phyloP scores from a whole-genome alignment of 2,329 filamentous ascomycete genomes.

The Didymella exigua region DNA sequence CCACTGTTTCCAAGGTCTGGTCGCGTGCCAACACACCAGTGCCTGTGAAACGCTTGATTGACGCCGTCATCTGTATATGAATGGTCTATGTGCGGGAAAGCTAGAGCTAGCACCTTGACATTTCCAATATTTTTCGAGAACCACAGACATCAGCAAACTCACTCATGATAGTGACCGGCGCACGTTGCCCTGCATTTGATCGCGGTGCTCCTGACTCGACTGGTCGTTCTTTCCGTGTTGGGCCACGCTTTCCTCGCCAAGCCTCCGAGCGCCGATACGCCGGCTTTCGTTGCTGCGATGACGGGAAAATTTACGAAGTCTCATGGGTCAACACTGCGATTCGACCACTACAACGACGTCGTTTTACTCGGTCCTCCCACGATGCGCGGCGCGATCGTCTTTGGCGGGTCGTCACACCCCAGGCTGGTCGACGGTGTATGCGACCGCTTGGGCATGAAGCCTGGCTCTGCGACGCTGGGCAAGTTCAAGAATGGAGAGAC shows the following conservation, averaged over 20 bases:
- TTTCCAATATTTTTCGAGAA: background rate
- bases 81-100: background rate
- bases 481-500: slow-evolving; percentile 75
- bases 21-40: slow-evolving; percentile 42
- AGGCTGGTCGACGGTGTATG: slow-evolving; percentile 68
- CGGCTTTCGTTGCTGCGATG: slow-evolving; percentile 24
- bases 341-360: slow-evolving; percentile 38
- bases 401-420: slow-evolving; percentile 70
- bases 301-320: slow-evolving; percentile 32
- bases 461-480: slow-evolving; percentile 64
- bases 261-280: slow-evolving; percentile 12
- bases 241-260: slow-evolving; percentile 9
- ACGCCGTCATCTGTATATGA: slow-evolving; percentile 1
- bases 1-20: slow-evolving; percentile 22
- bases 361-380: slow-evolving; percentile 46
- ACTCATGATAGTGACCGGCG: background rate
- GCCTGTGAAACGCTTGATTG: slow-evolving; percentile 27
- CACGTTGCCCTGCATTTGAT: slow-evolving; percentile 1
- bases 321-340: slow-evolving; percentile 23
- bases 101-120: background rate
- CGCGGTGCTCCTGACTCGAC: slow-evolving; percentile 6
- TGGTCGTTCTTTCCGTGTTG: slow-evolving; percentile 1
- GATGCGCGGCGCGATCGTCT: slow-evolving; percentile 72
- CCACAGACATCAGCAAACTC: background rate
- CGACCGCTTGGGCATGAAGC: slow-evolving; percentile 66